Evolutionary conservation across 1,139 yeast genomes (phyloP).

Genomic region (Arxiozyma telluris): DNA sequence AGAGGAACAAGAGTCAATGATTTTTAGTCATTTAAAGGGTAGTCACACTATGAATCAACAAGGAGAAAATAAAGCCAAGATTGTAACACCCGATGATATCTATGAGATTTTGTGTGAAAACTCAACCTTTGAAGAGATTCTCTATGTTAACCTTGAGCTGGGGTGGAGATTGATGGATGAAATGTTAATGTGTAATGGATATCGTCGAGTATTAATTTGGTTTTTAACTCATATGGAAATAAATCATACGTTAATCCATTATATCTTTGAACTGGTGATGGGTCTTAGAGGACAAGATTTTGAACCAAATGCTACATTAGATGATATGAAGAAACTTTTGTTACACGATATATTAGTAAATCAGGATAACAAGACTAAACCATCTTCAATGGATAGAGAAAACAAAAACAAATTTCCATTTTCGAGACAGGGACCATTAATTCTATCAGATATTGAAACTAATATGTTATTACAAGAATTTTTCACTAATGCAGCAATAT

Average conservation of each 20-base stretch:
- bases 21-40: conserved; percentile 15
- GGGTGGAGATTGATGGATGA: conserved; percentile 56
- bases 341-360: conserved; percentile 6
- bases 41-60: conserved; percentile 8
- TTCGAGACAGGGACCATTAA: conserved; percentile 47
- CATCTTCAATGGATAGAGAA: neutral
- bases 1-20: conserved; percentile 33
- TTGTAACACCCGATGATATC: conserved; percentile 42
- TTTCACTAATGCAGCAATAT: conserved; percentile 45
- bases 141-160: conserved; percentile 36
- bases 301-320: conserved; percentile 12
- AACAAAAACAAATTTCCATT: conserved; percentile 33
- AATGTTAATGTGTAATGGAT: conserved; percentile 56
- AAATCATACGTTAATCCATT: conserved; percentile 48
- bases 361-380: neutral
- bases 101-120: conserved; percentile 39
- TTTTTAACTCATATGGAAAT: conserved; percentile 49
- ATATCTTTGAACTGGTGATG: conserved; percentile 50
- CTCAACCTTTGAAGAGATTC: conserved; percentile 37
- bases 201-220: conserved; percentile 57
- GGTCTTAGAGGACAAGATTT: conserved; percentile 42
- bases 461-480: conserved; percentile 66
- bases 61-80: conserved; percentile 9
- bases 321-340: conserved; percentile 11
- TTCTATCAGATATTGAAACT: conserved; percentile 47